A percentile compares a stretch with the other conserved stretches of the same genome.
Conservation (phyloP, 352 stramenopile species). For the Pythium aristosporum region DNA sequence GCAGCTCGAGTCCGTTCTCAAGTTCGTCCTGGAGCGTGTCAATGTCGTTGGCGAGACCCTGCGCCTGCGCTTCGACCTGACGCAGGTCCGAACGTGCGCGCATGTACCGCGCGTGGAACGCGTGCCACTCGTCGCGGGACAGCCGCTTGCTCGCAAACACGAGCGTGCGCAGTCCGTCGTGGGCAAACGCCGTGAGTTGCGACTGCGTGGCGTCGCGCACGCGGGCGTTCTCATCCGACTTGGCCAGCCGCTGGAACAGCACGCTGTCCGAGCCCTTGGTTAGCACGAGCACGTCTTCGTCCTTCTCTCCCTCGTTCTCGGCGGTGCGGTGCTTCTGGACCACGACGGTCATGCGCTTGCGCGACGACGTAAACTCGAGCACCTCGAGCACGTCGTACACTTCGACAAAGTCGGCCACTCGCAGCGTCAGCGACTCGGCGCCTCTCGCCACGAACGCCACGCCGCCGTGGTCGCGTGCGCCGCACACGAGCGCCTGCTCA, state of each 20-base stretch:
- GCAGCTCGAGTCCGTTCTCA: constrained; percentile 60
- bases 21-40: constrained; percentile 68
- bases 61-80: constrained; percentile 62
- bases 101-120: constrained; percentile 69
- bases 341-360: constrained; percentile 83
- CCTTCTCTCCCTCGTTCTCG: constrained; percentile 25
- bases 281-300: constrained; percentile 52
- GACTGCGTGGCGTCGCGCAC: constrained; percentile 45
- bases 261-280: constrained; percentile 81
- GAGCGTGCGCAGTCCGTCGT: constrained; percentile 86
- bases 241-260: constrained; percentile 70
- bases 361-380: constrained; percentile 91
- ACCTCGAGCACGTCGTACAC: constrained; percentile 88
- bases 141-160: constrained; percentile 73
- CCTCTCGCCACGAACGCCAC: constrained; percentile 61
- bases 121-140: constrained; percentile 41
- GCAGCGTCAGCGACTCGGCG: constrained; percentile 51
- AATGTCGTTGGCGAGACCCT: constrained; percentile 55
- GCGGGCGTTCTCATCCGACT: constrained; percentile 34
- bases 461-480: constrained; percentile 76
- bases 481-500: constrained; percentile 76
- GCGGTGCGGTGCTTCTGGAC: constrained; percentile 44
- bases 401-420: constrained; percentile 37
- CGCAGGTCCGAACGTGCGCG: constrained; percentile 47
- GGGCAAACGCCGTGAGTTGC: constrained; percentile 77